phyloP scores from a whole-genome alignment of 345 rosid species.

The Dipteronia sinensis region DNA sequence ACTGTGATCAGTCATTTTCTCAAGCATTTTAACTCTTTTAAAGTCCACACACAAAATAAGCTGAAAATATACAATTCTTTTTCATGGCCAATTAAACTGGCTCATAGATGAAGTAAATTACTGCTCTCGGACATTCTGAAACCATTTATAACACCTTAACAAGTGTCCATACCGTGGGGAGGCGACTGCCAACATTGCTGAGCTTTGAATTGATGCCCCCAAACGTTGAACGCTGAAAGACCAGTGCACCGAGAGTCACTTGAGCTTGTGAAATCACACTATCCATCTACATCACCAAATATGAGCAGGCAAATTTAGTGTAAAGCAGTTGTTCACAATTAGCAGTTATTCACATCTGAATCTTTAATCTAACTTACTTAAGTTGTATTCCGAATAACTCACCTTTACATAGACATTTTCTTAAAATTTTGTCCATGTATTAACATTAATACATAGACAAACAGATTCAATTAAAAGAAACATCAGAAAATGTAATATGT shows the following conservation, averaged over 20 bases:
- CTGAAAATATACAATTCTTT: not conserved
- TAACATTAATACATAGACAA: not conserved
- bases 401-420: not conserved
- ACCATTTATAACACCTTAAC: not conserved
- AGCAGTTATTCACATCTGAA: not conserved
- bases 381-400: not conserved
- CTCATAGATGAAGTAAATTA: not conserved
- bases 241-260: conserved; percentile 84
- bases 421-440: not conserved
- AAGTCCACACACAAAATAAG: not conserved
- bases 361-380: not conserved
- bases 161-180: conserved; percentile 69
- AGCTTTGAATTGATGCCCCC: conserved; percentile 96
- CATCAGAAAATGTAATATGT: not conserved
- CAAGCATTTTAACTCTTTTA: not conserved
- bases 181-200: conserved; percentile 86
- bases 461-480: not conserved
- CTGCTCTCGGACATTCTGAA: not conserved
- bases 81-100: not conserved
- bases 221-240: conserved; percentile 85
- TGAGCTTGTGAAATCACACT: conserved; percentile 95
- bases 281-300: conserved; percentile 69
- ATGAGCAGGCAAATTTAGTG: conserved; percentile 19
- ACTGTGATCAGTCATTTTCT: too few species aligned
- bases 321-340: not conserved